Conservation (phyloP, 768 basidiomycete genomes). For the Naganishia vaughanmartiniae region DNA sequence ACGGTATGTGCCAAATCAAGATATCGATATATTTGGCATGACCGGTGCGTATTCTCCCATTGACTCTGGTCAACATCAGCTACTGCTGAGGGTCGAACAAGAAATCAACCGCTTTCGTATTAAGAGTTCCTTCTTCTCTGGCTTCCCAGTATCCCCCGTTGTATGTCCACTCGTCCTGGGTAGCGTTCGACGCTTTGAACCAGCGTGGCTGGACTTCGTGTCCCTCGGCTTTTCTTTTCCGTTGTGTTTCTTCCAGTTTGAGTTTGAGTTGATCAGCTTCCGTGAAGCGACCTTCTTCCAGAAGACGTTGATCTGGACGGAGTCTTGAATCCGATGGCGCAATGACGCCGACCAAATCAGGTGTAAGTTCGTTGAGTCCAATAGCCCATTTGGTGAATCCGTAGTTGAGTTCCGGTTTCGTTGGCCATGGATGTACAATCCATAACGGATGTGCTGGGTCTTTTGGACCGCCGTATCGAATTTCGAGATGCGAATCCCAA, state of each 20-base stretch:
- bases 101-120: constrained; percentile 5
- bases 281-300: constrained; percentile 73
- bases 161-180: constrained; percentile 30
- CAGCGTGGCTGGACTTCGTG: constrained; percentile 53
- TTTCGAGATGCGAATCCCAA: constrained; percentile 78
- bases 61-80: neutral
- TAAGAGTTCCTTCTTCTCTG: constrained; percentile 4
- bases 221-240: constrained; percentile 65
- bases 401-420: constrained; percentile 68
- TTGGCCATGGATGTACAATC: constrained; percentile 71
- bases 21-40: neutral
- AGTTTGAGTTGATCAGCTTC: constrained; percentile 70
- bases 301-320: constrained; percentile 75
- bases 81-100: constrained; percentile 22
- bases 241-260: constrained; percentile 71
- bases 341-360: constrained; percentile 58
- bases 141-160: constrained; percentile 30
- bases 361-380: constrained; percentile 75
- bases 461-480: constrained; percentile 62
- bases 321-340: constrained; percentile 78
- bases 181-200: constrained; percentile 23
- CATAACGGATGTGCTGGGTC: constrained; percentile 66
- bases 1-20: neutral
- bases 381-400: constrained; percentile 79
- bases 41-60: neutral